Evolutionary conservation across 495 filamentous ascomycete genomes (phyloP).

Genomic region (Pseudomonodictys pantanalensis): DNA sequence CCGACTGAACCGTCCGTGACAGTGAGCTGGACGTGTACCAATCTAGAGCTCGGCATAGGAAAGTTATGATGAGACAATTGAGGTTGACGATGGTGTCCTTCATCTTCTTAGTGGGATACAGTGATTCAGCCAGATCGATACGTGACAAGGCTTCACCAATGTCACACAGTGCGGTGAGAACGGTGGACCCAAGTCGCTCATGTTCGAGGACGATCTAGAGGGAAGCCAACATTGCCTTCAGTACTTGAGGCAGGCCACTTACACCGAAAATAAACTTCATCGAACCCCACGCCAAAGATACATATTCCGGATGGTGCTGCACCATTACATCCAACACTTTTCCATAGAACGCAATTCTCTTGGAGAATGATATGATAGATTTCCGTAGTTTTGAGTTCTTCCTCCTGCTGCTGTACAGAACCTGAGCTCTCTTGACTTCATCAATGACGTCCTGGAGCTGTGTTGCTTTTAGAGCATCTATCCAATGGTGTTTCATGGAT

Average conservation of each 20-base stretch:
- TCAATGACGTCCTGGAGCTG: constrained; percentile 7
- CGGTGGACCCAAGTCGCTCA: not conserved
- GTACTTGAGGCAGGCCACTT: not conserved
- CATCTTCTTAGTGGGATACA: constrained; percentile 19
- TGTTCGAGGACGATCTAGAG: constrained; percentile 19
- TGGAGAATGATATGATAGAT: constrained; percentile 8
- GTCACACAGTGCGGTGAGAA: not conserved
- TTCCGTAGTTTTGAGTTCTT: not conserved
- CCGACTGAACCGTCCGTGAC: constrained; percentile 2
- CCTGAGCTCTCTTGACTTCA: constrained; percentile 6
- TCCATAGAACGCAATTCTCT: constrained; percentile 1
- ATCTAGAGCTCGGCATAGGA: constrained; percentile 3
- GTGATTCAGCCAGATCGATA: not conserved
- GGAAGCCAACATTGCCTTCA: not conserved
- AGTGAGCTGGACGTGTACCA: constrained; percentile 9
- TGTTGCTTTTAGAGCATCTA: not conserved
- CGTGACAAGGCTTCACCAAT: constrained; percentile 13
- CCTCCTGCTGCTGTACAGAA: not conserved
- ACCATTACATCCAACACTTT: constrained; percentile 20
- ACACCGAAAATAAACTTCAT: constrained; percentile 36
- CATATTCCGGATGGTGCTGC: constrained; percentile 40
- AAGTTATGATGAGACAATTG: constrained; percentile 13
- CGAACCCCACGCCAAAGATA: constrained; percentile 40
- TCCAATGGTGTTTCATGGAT: not conserved
- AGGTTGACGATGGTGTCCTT: constrained; percentile 9